These are phyloP conservation scores for Phytophthora constricta DNA, from an alignment of 352 stramenopile species.

Conservation along the genomic window DNA sequence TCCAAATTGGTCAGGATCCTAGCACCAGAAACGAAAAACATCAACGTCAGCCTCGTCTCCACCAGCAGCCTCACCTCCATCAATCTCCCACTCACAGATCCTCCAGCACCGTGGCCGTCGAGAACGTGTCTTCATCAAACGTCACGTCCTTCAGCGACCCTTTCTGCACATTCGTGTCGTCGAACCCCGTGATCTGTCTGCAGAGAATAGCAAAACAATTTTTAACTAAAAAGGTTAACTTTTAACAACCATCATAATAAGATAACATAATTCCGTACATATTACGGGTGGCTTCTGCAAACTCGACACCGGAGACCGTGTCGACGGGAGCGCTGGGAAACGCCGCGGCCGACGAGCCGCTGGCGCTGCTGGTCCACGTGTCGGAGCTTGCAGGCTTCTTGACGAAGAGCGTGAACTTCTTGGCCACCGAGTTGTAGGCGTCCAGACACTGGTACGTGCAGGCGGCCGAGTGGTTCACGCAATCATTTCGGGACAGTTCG, in stretches of 20 bases:
- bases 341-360: slow-evolving; percentile 25
- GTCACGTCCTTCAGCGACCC: slow-evolving; percentile 60
- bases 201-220: slow-evolving; percentile 13
- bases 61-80: neutral
- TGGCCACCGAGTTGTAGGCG: slow-evolving; percentile 51
- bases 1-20: slow-evolving; percentile 72
- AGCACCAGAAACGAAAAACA: slow-evolving; percentile 3
- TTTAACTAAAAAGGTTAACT: neutral
- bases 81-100: slow-evolving; percentile 46
- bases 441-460: slow-evolving; percentile 80
- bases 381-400: slow-evolving; percentile 62
- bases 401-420: slow-evolving; percentile 76
- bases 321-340: slow-evolving; percentile 66
- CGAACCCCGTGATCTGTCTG: slow-evolving; percentile 80
- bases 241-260: neutral
- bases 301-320: slow-evolving; percentile 44
- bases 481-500: slow-evolving; percentile 56
- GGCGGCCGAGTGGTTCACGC: slow-evolving; percentile 40
- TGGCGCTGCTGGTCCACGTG: slow-evolving; percentile 39
- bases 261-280: slow-evolving; percentile 47
- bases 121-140: slow-evolving; percentile 57
- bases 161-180: slow-evolving; percentile 59
- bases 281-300: slow-evolving; percentile 46
- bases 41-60: neutral
- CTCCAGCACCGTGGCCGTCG: slow-evolving; percentile 40